Evolutionary conservation across 306 rosid genomes (phyloP).

Genomic region (Aeschynomene evenia): DNA sequence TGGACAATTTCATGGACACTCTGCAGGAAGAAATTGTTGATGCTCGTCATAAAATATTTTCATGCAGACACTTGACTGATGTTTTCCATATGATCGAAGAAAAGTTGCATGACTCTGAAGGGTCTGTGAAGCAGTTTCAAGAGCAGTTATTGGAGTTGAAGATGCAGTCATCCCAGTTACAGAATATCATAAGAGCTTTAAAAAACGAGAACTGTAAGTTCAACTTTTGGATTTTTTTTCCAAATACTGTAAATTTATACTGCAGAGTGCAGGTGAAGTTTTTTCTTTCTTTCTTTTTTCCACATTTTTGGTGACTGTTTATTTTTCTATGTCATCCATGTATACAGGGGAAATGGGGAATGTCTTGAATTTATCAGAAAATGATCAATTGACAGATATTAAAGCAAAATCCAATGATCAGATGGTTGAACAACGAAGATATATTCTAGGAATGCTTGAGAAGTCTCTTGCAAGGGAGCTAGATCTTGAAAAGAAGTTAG

Average conservation of each 20-base stretch:
- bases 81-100: slow-evolving; percentile 50
- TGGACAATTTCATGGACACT: slow-evolving; percentile 71
- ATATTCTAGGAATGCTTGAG: slow-evolving; percentile 85
- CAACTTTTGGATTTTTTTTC: slow-evolving; percentile 5
- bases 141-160: slow-evolving; percentile 69
- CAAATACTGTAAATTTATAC: slow-evolving; percentile 3
- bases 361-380: slow-evolving; percentile 44
- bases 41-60: slow-evolving; percentile 62
- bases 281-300: too few relatives aligned
- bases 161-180: slow-evolving; percentile 73
- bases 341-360: slow-evolving; percentile 58
- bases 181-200: slow-evolving; percentile 58
- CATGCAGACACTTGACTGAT: slow-evolving; percentile 72
- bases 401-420: slow-evolving; percentile 50
- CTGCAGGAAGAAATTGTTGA: slow-evolving; percentile 63
- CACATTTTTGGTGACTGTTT: slow-evolving; percentile 25
- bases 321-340: slow-evolving; percentile 34
- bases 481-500: slow-evolving; percentile 77
- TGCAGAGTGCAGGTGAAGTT: slow-evolving; percentile 14
- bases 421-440: slow-evolving; percentile 68
- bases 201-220: slow-evolving; percentile 55
- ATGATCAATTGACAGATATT: slow-evolving; percentile 35
- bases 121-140: slow-evolving; percentile 65
- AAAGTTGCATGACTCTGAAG: slow-evolving; percentile 71
- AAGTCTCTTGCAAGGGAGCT: slow-evolving; percentile 86